Evolutionary conservation across 73 alveolate species (phyloP).

Genomic region (Paramecium bursaria): DNA sequence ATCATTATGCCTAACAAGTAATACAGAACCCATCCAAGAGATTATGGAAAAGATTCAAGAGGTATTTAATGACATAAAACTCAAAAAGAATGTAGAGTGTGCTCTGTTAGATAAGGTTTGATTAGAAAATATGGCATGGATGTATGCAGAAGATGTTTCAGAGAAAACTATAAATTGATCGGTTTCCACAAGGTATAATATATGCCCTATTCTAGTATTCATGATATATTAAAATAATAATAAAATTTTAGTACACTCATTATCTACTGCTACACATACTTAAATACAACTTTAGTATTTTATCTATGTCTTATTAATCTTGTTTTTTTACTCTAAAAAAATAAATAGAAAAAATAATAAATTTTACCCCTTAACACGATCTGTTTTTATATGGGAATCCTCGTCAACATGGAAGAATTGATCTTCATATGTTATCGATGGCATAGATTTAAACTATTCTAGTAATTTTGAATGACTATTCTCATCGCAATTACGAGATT

Average conservation of each 20-base stretch:
- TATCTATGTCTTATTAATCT: conserved; percentile 5
- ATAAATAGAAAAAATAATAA: neutral
- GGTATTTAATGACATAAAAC: conserved; percentile 33
- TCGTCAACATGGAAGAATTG: neutral
- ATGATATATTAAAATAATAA: too few relatives aligned
- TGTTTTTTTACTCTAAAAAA: conserved; percentile 50
- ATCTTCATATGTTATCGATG: conserved; percentile 34
- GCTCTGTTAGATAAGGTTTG: conserved; percentile 92
- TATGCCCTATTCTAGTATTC: too few relatives aligned
- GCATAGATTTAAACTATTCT: conserved; percentile 59
- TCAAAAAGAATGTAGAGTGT: conserved; percentile 88
- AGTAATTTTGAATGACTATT: conserved; percentile 18
- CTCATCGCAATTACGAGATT: conserved; percentile 27
- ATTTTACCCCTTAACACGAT: conserved; percentile 57
- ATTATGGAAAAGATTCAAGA: conserved; percentile 96
- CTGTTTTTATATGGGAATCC: conserved; percentile 37
- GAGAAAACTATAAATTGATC: conserved; percentile 89
- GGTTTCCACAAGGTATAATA: conserved; percentile 91
- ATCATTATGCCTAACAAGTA: conserved; percentile 85
- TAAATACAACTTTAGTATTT: conserved; percentile 40
- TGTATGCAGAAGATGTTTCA: conserved; percentile 96
- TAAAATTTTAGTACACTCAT: too few relatives aligned
- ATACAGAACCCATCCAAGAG: conserved; percentile 95
- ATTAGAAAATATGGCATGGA: conserved; percentile 92
- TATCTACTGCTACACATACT: conserved; percentile 63